These are phyloP conservation scores for Phaffia rhodozyma DNA, from an alignment of 1,284 basidiomycete species.

Conservation along the genomic window DNA sequence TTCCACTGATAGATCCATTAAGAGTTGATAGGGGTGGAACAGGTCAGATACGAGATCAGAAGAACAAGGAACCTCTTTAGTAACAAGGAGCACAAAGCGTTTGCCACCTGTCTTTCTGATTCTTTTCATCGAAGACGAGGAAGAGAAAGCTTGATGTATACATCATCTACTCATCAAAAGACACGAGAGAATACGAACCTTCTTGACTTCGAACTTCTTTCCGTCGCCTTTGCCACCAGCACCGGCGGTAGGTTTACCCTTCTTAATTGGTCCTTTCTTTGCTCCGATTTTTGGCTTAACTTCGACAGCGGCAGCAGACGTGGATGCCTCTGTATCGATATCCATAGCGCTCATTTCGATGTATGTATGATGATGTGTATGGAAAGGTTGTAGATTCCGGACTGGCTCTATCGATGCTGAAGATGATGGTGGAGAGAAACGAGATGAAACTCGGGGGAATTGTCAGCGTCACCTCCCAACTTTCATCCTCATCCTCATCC, in stretches of 20 bases:
- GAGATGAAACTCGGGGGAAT: background rate
- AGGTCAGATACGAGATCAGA: background rate
- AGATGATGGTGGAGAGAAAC: background rate
- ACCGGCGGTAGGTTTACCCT: background rate
- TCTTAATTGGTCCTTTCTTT: slow-evolving; percentile 40
- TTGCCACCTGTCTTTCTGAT: background rate
- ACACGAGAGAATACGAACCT: slow-evolving; percentile 44
- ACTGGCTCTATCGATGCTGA: background rate
- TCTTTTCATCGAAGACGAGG: background rate
- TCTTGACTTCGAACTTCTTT: slow-evolving; percentile 74
- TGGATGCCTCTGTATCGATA: slow-evolving; percentile 46
- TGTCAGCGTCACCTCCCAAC: too few relatives aligned
- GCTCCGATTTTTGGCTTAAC: slow-evolving; percentile 41
- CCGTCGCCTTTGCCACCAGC: slow-evolving; percentile 10
- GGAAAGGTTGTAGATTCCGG: background rate
- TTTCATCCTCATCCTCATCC: too few relatives aligned
- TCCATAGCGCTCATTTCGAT: slow-evolving; percentile 51
- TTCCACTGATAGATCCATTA: slow-evolving; percentile 60
- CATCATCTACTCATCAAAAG: background rate
- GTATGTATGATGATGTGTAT: background rate
- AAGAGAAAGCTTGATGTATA: background rate
- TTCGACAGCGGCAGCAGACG: slow-evolving; percentile 34
- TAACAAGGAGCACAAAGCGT: slow-evolving; percentile 14
- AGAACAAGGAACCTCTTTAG: background rate
- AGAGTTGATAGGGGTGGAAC: slow-evolving; percentile 17